Evolutionary conservation across 129 eudicot species (phyloP), one percentile per base, ranked within the genome.

Genomic region (Gnaphalium uliginosum): DNA sequence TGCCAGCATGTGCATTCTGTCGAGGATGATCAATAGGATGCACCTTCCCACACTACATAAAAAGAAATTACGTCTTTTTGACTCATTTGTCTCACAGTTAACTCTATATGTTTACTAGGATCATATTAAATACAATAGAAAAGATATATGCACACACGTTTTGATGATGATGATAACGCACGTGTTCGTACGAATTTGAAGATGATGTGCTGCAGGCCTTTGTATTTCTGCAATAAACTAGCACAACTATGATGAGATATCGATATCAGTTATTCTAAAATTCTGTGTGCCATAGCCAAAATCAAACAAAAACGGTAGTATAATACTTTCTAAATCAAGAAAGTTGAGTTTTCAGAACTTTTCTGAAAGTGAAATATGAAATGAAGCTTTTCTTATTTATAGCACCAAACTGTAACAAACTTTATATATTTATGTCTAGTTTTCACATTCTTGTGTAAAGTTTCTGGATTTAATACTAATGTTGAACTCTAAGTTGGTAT

Each of bases 11-110:
- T 68, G 72, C 53, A 8, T 78, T 70, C 51, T 83, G 82, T 73
- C 56, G 88, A 78, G 67, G 80, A 76, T 77, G 79, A 75, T 75
- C 81, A 58, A 71, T 71, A 37, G 86, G 83, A 66, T 85, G 86
- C 76, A 83, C 84, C 84, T 87, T 83, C 59, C 66, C 83, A 72
- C 58, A 77, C 92, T 81, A 76, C 84, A 87, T 63, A 4, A 39
- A 8, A 56, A 6, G 9, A 8, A 63, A 15, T 51, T 30, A 66
- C 29, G 15, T 33, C 35, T 19, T 5, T 56, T 56, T 26, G 22
- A 26, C 66, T 39, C 83, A 65, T 72, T 65, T 39, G 11, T 17
- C 4, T 70, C 21, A 8, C 33, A 30, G 60, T 15, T 22, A 18
- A 23, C 24, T 65, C 48, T 41, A 2, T 18, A 29, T 29, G 25